These are phyloP conservation scores for Dryas alaskensis DNA, from an alignment of 306 rosid species.

Conservation along the genomic window DNA sequence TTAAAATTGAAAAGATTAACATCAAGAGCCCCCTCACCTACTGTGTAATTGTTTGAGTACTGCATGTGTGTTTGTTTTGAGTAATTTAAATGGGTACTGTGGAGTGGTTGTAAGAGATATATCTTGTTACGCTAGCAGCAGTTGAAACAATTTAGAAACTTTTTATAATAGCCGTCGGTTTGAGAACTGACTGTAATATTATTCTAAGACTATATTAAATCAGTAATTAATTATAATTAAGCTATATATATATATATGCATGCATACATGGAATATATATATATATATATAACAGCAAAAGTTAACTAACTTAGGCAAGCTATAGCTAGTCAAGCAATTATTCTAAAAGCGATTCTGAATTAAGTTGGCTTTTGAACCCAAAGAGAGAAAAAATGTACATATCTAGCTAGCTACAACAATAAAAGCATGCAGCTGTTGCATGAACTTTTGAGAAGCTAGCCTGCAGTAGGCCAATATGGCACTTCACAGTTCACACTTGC, in stretches of 20 bases:
- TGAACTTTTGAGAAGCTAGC: not conserved
- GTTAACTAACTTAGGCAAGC: not conserved
- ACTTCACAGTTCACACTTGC: not conserved
- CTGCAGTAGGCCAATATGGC: not conserved
- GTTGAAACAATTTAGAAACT: not conserved
- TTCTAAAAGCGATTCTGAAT: not conserved
- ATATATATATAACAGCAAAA: not conserved
- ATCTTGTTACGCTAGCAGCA: not conserved
- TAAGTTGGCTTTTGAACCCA: conserved; percentile 1
- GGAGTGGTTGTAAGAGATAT: not conserved
- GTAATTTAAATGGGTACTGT: not conserved
- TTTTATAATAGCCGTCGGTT: too few species aligned
- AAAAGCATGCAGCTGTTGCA: not conserved
- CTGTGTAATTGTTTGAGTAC: too few species aligned
- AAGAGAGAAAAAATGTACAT: not conserved
- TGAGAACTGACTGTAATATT: too few species aligned
- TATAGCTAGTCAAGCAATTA: not conserved
- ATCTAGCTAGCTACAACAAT: not conserved
- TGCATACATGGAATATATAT: not conserved
- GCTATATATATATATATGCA: not conserved
- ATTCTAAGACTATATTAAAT: too few species aligned
- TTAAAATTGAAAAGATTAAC: too few species aligned
- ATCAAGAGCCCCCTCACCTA: too few species aligned
- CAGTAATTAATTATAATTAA: too few species aligned
- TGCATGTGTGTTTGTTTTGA: not conserved